These are phyloP conservation scores for Thelonectria olida DNA, from an alignment of 2,329 filamentous ascomycete species.

Conservation along the genomic window DNA sequence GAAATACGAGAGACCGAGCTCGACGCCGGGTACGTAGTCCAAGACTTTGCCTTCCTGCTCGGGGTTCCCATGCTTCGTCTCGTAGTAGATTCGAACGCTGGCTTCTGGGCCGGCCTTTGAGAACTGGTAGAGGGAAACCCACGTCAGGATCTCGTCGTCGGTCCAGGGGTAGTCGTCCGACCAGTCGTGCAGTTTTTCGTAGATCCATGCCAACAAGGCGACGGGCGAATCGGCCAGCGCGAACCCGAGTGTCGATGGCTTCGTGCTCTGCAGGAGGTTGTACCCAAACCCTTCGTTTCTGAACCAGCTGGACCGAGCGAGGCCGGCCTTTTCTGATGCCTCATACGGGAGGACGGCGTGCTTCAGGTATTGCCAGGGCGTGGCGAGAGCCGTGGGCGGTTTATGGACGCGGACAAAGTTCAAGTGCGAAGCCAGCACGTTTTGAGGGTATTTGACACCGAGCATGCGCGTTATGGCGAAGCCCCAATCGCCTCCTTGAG, in stretches of 20 bases:
- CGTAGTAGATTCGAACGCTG: slow-evolving; percentile 77
- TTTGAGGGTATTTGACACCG: slow-evolving; percentile 65
- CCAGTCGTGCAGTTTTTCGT: slow-evolving; percentile 84
- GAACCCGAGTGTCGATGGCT: slow-evolving; percentile 78
- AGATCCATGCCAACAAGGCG: slow-evolving; percentile 79
- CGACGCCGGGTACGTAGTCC: slow-evolving; percentile 47
- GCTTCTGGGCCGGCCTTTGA: slow-evolving; percentile 74
- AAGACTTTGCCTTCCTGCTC: slow-evolving; percentile 24
- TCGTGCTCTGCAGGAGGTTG: slow-evolving; percentile 60
- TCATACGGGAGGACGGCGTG: slow-evolving; percentile 62
- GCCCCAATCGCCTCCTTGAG: slow-evolving; percentile 78
- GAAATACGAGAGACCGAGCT: slow-evolving; percentile 61
- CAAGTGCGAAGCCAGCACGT: slow-evolving; percentile 52
- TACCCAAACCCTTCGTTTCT: slow-evolving; percentile 56
- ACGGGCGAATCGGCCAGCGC: slow-evolving; percentile 75
- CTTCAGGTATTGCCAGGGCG: slow-evolving; percentile 67
- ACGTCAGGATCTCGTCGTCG: slow-evolving; percentile 79
- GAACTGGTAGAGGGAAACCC: slow-evolving; percentile 79
- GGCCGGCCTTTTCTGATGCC: slow-evolving; percentile 47
- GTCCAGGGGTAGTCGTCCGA: slow-evolving; percentile 77
- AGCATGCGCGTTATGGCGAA: slow-evolving; percentile 71
- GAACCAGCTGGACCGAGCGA: slow-evolving; percentile 67
- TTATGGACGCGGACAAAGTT: slow-evolving; percentile 67
- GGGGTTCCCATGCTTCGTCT: slow-evolving; percentile 57
- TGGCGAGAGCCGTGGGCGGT: slow-evolving; percentile 58